Evolutionary conservation across 2,329 filamentous ascomycete species (phyloP).

Genomic region (Aspergillus chevalieri): DNA sequence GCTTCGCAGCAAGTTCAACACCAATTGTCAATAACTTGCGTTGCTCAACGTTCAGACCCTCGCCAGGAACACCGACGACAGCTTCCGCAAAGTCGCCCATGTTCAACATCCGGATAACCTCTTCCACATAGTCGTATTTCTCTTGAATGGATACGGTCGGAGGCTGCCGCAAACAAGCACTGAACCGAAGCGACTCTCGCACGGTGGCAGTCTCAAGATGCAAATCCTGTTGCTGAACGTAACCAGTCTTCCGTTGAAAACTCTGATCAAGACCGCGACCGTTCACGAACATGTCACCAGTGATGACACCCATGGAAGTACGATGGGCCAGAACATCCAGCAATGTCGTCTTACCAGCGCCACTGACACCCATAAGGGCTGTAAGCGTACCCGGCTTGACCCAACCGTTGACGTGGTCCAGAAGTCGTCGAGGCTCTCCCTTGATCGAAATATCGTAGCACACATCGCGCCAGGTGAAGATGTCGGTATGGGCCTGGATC

Average conservation of each 20-base stretch:
- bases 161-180: conserved; percentile 76
- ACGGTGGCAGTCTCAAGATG: conserved; percentile 80
- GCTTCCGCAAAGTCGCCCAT: conserved; percentile 88
- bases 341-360: conserved; percentile 84
- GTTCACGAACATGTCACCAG: conserved; percentile 76
- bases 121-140: conserved; percentile 78
- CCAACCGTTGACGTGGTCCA: conserved; percentile 84
- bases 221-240: conserved; percentile 81
- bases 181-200: conserved; percentile 79
- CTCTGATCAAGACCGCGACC: conserved; percentile 58
- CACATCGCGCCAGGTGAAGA: conserved; percentile 77
- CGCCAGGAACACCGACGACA: conserved; percentile 77
- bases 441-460: conserved; percentile 77
- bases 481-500: conserved; percentile 59
- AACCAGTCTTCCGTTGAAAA: conserved; percentile 30
- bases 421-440: conserved; percentile 62
- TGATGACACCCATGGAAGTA: conserved; percentile 78
- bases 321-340: conserved; percentile 78
- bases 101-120: conserved; percentile 78
- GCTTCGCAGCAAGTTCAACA: conserved; percentile 87
- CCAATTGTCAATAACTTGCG: conserved; percentile 77
- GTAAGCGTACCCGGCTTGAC: conserved; percentile 87
- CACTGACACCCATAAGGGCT: conserved; percentile 82
- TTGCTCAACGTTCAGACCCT: conserved; percentile 60
- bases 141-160: conserved; percentile 62